phyloP scores from a whole-genome alignment of 768 basidiomycete genomes.

The Flagelloscypha sp. region DNA sequence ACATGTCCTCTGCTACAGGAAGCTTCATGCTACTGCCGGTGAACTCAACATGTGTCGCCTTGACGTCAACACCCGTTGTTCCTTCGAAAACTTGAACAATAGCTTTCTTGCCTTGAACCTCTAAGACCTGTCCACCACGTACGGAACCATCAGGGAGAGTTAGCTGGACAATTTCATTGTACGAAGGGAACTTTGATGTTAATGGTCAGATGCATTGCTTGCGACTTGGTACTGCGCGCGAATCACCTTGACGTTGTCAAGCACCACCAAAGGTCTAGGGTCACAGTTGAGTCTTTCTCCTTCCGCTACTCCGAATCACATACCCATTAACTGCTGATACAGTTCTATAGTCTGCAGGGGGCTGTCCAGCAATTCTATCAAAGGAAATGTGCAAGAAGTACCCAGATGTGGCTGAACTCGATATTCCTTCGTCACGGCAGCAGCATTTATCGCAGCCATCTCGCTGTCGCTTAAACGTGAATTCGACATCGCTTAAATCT shows the following conservation, averaged over 20 bases:
- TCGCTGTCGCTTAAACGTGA: constrained; percentile 65
- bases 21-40: constrained; percentile 98
- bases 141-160: constrained; percentile 93
- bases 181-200: constrained; percentile 75
- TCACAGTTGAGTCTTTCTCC: too few species aligned
- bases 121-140: constrained; percentile 95
- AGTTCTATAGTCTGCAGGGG: constrained; percentile 79
- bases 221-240: too few species aligned
- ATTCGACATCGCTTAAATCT: constrained; percentile 21
- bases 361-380: constrained; percentile 3
- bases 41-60: constrained; percentile 95
- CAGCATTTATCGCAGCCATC: constrained; percentile 74
- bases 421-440: constrained; percentile 84
- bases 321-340: constrained; percentile 98
- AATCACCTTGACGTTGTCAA: constrained; percentile 97
- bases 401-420: constrained; percentile 85
- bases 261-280: constrained; percentile 81
- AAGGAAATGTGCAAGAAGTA: constrained; percentile 19
- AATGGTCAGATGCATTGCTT: constrained; percentile 11
- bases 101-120: constrained; percentile 97
- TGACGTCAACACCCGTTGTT: constrained; percentile 95
- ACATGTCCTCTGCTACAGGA: constrained; percentile 97
- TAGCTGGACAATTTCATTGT: constrained; percentile 96
- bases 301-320: constrained; percentile 26
- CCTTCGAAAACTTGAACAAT: constrained; percentile 99